These are phyloP conservation scores for Pythium monospermum DNA, from an alignment of 352 stramenopile genomes.

Conservation along the genomic window DNA sequence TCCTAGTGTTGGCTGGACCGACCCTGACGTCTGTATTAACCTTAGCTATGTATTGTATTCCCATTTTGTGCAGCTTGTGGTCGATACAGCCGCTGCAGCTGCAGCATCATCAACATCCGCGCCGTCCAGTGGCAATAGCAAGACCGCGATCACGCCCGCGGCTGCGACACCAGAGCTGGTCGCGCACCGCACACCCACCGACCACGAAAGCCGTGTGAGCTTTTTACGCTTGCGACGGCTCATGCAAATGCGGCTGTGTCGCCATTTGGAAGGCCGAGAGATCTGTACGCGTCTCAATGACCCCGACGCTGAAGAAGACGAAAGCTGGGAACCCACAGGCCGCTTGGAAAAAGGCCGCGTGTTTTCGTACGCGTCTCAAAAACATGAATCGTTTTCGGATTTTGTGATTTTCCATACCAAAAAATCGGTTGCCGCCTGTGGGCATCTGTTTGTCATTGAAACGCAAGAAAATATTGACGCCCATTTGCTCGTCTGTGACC, in stretches of 20 bases:
- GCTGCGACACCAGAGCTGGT: slow-evolving; percentile 21
- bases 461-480: slow-evolving; percentile 62
- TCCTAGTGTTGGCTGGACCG: too few species aligned
- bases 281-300: slow-evolving; percentile 32
- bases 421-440: slow-evolving; percentile 46
- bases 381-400: slow-evolving; percentile 53
- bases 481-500: slow-evolving; percentile 62
- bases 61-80: slow-evolving; percentile 5
- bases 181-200: slow-evolving; percentile 16
- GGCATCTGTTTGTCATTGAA: slow-evolving; percentile 60
- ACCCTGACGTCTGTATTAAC: not conserved
- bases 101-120: not conserved
- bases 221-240: slow-evolving; percentile 59
- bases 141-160: slow-evolving; percentile 16
- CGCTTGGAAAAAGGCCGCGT: slow-evolving; percentile 57
- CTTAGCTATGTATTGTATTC: not conserved
- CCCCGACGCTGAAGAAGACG: slow-evolving; percentile 21
- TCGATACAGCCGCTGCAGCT: slow-evolving; percentile 5
- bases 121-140: not conserved
- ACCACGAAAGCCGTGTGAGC: slow-evolving; percentile 24
- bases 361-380: slow-evolving; percentile 39
- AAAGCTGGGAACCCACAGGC: slow-evolving; percentile 38
- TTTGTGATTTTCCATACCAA: slow-evolving; percentile 47
- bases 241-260: slow-evolving; percentile 63
- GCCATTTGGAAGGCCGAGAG: slow-evolving; percentile 55